Percentiles rank a stretch among this genome's conserved stretches.
These are phyloP conservation scores for Lactifluus rugatus DNA, from an alignment of 768 basidiomycete species.

Conservation along the genomic window DNA sequence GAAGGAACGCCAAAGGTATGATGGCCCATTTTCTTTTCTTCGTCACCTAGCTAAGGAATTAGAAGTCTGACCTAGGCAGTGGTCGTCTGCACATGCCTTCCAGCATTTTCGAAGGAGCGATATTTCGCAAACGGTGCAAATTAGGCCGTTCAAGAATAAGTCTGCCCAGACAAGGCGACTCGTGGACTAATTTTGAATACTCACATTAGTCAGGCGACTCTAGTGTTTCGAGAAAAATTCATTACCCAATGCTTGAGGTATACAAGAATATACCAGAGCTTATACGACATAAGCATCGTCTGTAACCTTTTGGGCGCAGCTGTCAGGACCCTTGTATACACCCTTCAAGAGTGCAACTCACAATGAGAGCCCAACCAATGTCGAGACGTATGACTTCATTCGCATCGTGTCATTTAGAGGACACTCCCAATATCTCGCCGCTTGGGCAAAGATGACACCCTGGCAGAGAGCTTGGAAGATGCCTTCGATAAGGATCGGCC, in stretches of 20 bases:
- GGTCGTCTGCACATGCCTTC: conserved; percentile 31
- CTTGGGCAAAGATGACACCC: conserved; percentile 26
- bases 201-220: neutral
- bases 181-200: conserved; percentile 22
- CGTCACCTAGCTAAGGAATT: conserved; percentile 29
- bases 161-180: conserved; percentile 37
- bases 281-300: conserved; percentile 23
- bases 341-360: conserved; percentile 23
- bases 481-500: conserved; percentile 37
- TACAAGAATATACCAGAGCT: conserved; percentile 24
- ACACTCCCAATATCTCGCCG: conserved; percentile 29
- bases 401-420: conserved; percentile 36
- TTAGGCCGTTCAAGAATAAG: conserved; percentile 38
- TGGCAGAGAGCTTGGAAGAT: conserved; percentile 41
- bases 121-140: conserved; percentile 38
- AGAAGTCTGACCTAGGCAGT: neutral
- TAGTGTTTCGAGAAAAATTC: neutral
- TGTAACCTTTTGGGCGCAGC: conserved; percentile 21
- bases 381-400: conserved; percentile 34
- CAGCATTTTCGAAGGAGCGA: conserved; percentile 44
- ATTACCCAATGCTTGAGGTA: conserved; percentile 20
- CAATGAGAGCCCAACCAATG: conserved; percentile 35
- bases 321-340: neutral
- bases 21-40: conserved; percentile 31
- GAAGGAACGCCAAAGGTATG: conserved; percentile 28